phyloP scores from a whole-genome alignment of 139 green algal species.

The Coccomyxa sp. region DNA sequence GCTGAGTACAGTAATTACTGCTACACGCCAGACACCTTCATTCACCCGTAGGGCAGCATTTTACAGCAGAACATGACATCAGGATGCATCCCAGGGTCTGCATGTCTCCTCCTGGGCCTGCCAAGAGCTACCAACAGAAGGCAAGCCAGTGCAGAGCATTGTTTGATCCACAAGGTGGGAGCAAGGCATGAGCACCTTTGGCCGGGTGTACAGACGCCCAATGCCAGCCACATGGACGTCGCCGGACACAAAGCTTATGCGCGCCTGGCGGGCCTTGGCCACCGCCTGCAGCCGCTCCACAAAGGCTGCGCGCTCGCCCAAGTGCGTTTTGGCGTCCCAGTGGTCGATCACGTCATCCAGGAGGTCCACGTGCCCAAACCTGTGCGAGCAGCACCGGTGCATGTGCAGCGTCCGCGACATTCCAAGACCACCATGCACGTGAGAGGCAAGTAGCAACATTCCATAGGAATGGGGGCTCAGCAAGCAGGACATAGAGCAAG shows the following conservation, averaged over 20 bases:
- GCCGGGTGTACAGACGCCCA: constrained; percentile 37
- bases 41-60: background rate
- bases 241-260: constrained; percentile 39
- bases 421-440: background rate
- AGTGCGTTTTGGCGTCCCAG: constrained; percentile 11
- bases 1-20: background rate
- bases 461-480: no score
- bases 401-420: background rate
- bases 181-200: constrained; percentile 19
- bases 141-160: no score
- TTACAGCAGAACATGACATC: background rate
- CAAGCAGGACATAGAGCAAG: background rate
- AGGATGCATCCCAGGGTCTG: background rate
- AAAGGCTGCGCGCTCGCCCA: constrained; percentile 30
- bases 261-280: constrained; percentile 1
- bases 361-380: constrained; percentile 9
- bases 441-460: background rate
- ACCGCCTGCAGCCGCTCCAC: constrained; percentile 30
- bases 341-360: constrained; percentile 17
- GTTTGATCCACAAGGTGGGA: background rate
- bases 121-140: background rate
- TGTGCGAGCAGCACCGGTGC: background rate
- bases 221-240: constrained; percentile 42
- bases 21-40: background rate
- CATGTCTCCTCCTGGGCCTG: background rate